Conservation (phyloP, 2,329 filamentous ascomycete genomes). For the Alternaria arborescens region DNA sequence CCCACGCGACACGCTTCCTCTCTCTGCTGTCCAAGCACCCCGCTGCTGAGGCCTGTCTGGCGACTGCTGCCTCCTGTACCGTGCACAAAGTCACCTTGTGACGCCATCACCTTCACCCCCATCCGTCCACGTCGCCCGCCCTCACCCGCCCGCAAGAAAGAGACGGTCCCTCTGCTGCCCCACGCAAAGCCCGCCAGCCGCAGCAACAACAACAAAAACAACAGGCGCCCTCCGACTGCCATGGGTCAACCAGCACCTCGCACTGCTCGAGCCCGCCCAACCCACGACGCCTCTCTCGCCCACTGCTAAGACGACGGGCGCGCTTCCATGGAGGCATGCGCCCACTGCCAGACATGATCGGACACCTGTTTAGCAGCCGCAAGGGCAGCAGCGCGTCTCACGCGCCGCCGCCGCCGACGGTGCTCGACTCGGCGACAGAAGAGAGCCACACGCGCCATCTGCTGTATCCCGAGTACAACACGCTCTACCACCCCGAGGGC, state of each 20-base stretch:
- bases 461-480: slow-evolving; percentile 52
- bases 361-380: slow-evolving; percentile 52
- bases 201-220: not conserved
- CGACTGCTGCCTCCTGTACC: not conserved
- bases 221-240: slow-evolving; percentile 23
- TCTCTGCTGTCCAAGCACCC: not conserved
- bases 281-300: slow-evolving; percentile 25
- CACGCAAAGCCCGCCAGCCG: not conserved
- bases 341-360: slow-evolving; percentile 48
- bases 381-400: slow-evolving; percentile 38
- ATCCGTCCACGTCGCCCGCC: not conserved
- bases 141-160: not conserved
- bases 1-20: slow-evolving; percentile 9
- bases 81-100: slow-evolving; percentile 7
- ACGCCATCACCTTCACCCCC: slow-evolving; percentile 9
- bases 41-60: not conserved
- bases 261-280: slow-evolving; percentile 33
- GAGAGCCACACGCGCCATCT: slow-evolving; percentile 53
- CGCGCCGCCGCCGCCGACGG: slow-evolving; percentile 33
- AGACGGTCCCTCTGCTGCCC: not conserved
- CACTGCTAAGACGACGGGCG: slow-evolving; percentile 23
- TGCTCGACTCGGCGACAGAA: slow-evolving; percentile 51
- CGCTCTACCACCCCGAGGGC: slow-evolving; percentile 47
- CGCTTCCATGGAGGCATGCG: slow-evolving; percentile 25
- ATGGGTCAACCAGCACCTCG: slow-evolving; percentile 40